These are phyloP conservation scores for Acanthamoeba lenticulata DNA, from an alignment of 208 protist genomes.

Conservation along the genomic window DNA sequence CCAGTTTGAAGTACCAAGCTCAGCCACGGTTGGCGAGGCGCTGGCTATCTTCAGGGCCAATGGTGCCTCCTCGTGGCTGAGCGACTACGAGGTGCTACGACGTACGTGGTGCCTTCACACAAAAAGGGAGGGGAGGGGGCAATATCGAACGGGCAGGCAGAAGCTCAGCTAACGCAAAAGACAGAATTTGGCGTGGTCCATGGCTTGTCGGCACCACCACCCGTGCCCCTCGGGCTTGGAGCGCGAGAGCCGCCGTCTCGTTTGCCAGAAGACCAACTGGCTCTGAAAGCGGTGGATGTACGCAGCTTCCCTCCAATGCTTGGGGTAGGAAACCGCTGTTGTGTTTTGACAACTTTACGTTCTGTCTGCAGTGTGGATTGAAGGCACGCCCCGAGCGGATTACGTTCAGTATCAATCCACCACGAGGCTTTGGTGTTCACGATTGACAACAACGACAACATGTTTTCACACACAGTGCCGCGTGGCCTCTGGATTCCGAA, in stretches of 20 bases:
- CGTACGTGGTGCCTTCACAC: neutral
- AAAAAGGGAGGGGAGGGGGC: neutral
- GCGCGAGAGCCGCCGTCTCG: no score
- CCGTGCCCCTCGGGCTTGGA: neutral
- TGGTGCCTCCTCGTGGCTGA: neutral
- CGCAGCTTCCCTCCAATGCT: neutral
- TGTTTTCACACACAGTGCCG: no score
- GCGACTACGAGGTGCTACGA: neutral
- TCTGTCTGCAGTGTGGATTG: neutral
- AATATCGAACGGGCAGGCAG: neutral
- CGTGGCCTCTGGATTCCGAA: no score
- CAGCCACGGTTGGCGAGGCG: neutral
- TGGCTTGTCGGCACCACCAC: neutral
- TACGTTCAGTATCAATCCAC: neutral
- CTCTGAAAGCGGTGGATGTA: neutral
- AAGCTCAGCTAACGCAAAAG: no score
- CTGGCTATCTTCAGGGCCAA: neutral
- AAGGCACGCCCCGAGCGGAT: neutral
- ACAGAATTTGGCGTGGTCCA: neutral
- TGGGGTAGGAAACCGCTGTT: neutral
- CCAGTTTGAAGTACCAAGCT: neutral
- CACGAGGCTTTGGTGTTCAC: neutral
- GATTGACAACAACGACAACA: no score
- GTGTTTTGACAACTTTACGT: neutral
- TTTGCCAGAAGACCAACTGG: neutral